Evolutionary conservation across 306 rosid species (phyloP).

Genomic region (Astragalus membranaceus): DNA sequence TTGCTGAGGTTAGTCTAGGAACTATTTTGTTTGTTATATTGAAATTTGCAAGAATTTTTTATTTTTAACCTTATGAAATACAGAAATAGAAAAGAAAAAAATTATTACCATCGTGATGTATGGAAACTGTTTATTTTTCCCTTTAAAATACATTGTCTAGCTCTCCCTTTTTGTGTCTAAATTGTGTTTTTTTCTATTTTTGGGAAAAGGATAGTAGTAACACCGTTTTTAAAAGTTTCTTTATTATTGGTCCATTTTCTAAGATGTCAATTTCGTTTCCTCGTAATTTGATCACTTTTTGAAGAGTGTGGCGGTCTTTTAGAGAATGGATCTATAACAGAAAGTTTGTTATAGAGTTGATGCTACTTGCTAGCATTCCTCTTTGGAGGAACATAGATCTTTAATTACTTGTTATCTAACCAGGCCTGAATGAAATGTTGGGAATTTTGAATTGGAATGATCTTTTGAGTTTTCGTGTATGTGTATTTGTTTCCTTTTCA

Average conservation of each 20-base stretch:
- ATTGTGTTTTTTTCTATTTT: not conserved
- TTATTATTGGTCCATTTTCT: not conserved
- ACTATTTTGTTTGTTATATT: not conserved
- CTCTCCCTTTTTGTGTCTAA: not conserved
- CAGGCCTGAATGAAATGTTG: not conserved
- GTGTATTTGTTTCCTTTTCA: conserved; percentile 30
- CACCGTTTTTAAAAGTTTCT: not conserved
- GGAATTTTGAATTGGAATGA: conserved; percentile 6
- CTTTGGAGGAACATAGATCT: not conserved
- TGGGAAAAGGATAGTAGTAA: not conserved
- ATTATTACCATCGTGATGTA: not conserved
- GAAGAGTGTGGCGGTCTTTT: not conserved
- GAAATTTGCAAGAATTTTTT: not conserved
- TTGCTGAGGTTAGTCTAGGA: conserved; percentile 64
- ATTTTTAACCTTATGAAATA: not conserved
- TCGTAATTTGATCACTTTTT: not conserved
- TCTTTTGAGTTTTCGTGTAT: not conserved
- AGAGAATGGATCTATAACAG: not conserved
- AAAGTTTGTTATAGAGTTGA: not conserved
- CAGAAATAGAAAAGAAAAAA: not conserved
- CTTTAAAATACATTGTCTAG: not conserved
- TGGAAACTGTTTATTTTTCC: not conserved
- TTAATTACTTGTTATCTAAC: not conserved
- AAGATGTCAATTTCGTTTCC: not conserved
- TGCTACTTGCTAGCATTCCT: not conserved